Conservation (phyloP, 2,329 filamentous ascomycete genomes). For the Aspergillus tanneri region DNA sequence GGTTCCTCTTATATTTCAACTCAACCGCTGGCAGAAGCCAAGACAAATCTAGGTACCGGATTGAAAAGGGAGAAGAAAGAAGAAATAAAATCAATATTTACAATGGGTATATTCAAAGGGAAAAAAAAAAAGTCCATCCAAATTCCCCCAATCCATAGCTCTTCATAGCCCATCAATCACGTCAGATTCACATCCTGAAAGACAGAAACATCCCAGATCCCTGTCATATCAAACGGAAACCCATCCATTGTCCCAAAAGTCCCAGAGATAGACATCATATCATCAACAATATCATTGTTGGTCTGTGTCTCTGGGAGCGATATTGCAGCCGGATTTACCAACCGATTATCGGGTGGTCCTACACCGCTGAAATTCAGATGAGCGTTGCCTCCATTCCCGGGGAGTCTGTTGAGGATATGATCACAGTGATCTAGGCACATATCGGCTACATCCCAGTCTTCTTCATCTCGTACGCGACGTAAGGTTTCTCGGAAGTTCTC, state of each 20-base stretch:
- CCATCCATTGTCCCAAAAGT: constrained; percentile 48
- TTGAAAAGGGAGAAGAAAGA: neutral
- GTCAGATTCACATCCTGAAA: constrained; percentile 41
- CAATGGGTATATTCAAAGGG: constrained; percentile 7
- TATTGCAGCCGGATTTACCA: constrained; percentile 41
- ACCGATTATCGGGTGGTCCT: constrained; percentile 27
- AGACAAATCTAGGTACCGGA: too few relatives aligned
- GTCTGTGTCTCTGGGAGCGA: constrained; percentile 45
- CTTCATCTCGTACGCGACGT: constrained; percentile 48
- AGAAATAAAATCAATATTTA: constrained; percentile 2
- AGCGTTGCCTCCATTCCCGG: constrained; percentile 25
- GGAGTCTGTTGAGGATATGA: constrained; percentile 44
- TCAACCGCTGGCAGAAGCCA: too few relatives aligned
- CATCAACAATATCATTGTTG: constrained; percentile 47
- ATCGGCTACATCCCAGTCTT: constrained; percentile 57
- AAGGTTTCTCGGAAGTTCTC: constrained; percentile 50
- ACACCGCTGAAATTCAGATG: constrained; percentile 14
- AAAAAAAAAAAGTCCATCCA: neutral
- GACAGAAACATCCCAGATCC: constrained; percentile 47
- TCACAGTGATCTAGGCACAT: constrained; percentile 55
- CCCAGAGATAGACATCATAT: constrained; percentile 49
- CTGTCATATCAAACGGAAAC: constrained; percentile 48
- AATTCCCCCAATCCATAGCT: neutral
- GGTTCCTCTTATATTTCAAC: too few relatives aligned
- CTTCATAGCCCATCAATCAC: neutral